Evolutionary conservation across 495 filamentous ascomycete species (phyloP).

Genomic region (Darksidea phi): DNA sequence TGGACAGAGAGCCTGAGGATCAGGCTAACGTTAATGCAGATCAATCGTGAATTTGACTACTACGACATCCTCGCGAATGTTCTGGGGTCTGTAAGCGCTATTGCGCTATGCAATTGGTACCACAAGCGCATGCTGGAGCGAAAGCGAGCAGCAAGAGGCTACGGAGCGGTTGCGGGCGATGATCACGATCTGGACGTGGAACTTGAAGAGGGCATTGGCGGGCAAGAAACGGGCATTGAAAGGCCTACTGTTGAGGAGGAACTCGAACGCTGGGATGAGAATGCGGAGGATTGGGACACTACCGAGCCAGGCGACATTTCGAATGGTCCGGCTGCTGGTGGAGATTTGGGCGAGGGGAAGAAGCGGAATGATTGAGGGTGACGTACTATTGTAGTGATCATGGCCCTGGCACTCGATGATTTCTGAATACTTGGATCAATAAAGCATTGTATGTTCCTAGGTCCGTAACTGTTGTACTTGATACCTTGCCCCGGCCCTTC

Average conservation of each 20-base stretch:
- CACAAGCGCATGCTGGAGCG: slow-evolving; percentile 94
- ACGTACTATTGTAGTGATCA: neutral
- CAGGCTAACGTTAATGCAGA: slow-evolving; percentile 42
- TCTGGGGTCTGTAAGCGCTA: slow-evolving; percentile 67
- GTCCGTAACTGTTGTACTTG: too few relatives aligned
- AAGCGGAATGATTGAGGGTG: slow-evolving; percentile 31
- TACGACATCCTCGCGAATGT: slow-evolving; percentile 87
- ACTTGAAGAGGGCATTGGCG: slow-evolving; percentile 38
- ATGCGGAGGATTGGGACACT: slow-evolving; percentile 73
- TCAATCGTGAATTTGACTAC: slow-evolving; percentile 76
- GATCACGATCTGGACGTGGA: slow-evolving; percentile 53
- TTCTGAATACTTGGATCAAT: too few relatives aligned
- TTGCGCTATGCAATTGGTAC: slow-evolving; percentile 81
- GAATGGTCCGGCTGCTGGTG: slow-evolving; percentile 6
- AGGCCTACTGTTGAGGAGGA: slow-evolving; percentile 61
- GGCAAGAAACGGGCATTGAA: slow-evolving; percentile 37
- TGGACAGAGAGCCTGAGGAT: neutral
- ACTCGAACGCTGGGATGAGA: slow-evolving; percentile 83
- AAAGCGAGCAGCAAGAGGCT: slow-evolving; percentile 70
- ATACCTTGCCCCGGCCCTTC: too few relatives aligned
- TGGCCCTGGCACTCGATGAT: too few relatives aligned
- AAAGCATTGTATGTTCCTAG: too few relatives aligned
- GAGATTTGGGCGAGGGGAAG: slow-evolving; percentile 29
- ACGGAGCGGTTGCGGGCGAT: slow-evolving; percentile 59
- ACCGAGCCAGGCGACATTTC: slow-evolving; percentile 17